Conservation (phyloP, 306 rosid species). For the Fragaria iinumae region DNA sequence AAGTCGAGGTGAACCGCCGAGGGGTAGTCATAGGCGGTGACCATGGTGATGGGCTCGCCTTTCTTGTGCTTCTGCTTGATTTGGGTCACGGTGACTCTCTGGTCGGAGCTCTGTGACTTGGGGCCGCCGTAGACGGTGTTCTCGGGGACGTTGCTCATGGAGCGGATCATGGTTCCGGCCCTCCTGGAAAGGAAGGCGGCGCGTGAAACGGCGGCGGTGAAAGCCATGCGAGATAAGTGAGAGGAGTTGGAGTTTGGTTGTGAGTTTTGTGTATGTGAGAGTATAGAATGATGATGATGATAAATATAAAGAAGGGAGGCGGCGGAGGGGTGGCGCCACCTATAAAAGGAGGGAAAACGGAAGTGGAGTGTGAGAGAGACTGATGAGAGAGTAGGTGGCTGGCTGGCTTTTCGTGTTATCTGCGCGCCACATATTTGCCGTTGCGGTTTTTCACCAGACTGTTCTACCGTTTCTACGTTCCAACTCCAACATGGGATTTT, state of each 20-base stretch:
- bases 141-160: slow-evolving; percentile 77
- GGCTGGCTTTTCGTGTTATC: neutral
- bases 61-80: slow-evolving; percentile 53
- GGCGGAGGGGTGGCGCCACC: neutral
- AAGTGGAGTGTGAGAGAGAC: neutral
- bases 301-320: neutral
- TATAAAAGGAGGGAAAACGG: neutral
- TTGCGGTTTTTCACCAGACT: no score
- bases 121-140: slow-evolving; percentile 83
- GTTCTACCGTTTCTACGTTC: no score
- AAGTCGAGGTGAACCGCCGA: slow-evolving; percentile 69
- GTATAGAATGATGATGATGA: neutral
- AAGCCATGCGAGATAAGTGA: slow-evolving; percentile 13
- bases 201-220: slow-evolving; percentile 20
- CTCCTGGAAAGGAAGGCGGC: slow-evolving; percentile 16
- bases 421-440: neutral
- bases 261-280: no score
- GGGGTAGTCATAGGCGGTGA: slow-evolving; percentile 97
- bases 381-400: neutral
- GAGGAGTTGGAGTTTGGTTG: neutral
- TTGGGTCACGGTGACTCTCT: slow-evolving; percentile 58
- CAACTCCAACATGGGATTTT: no score
- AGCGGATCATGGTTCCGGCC: slow-evolving; percentile 31
- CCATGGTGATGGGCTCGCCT: slow-evolving; percentile 69
- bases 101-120: slow-evolving; percentile 38